Percentiles rank a stretch among this genome's conserved stretches.
Conservation (phyloP, 2,329 filamentous ascomycete genomes). For the Colletotrichum sp. region DNA sequence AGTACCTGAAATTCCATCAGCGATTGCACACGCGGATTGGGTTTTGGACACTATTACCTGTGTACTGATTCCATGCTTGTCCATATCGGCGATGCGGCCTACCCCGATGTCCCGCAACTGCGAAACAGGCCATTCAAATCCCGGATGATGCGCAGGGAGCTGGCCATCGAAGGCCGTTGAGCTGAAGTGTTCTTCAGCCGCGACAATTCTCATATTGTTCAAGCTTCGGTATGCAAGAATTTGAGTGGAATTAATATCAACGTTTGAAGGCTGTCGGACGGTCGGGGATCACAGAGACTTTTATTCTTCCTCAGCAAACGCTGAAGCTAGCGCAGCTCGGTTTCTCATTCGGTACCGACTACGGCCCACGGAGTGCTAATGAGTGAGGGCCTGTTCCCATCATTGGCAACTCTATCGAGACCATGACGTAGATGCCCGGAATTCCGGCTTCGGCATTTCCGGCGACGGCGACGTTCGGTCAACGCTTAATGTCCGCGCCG, state of each 20-base stretch:
- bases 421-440: background rate
- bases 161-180: background rate
- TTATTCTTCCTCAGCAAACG: background rate
- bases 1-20: background rate
- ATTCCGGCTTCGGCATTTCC: too few species aligned
- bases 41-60: background rate
- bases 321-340: background rate
- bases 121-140: background rate
- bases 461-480: background rate
- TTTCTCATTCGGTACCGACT: background rate
- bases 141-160: background rate
- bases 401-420: background rate
- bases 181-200: background rate
- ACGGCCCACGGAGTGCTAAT: background rate
- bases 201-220: background rate
- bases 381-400: background rate
- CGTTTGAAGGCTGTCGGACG: rapidly evolving
- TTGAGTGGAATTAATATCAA: rapidly evolving
- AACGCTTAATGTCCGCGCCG: background rate
- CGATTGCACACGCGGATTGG: background rate
- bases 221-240: rapidly evolving
- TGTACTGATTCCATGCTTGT: background rate
- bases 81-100: background rate
- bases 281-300: background rate
- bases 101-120: background rate